Base-by-base conservation (phyloP, 225 moss, liverwort and hornwort genomes). In the Pleurozium schreberi region DNA sequence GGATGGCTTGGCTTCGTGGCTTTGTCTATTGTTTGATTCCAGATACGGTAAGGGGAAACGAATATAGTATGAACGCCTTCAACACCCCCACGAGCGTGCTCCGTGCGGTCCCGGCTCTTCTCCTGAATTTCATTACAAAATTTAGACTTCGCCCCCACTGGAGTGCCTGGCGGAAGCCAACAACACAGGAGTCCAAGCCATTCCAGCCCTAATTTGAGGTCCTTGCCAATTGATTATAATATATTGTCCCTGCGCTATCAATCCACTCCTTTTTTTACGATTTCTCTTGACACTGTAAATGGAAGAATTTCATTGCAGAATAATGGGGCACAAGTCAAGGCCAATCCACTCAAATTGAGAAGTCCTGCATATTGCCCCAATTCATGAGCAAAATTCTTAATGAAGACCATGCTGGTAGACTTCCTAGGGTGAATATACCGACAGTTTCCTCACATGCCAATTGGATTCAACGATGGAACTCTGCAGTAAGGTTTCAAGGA, bases 1-100 rank as follows among this genome's bases (percentile, higher is more conserved):
- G 61, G 61, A 23, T 12, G 28, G 26, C 10, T 55, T 22, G 53
- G 57, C 57, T 57, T n/a, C n/a, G n/a, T n/a, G 57, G 78, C 79
- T 57, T 79, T 18, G 79, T 28, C 80, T 40, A 11, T 18, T 34
- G 84, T 88, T 90, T 88, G 40, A 85, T 81, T 85, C 88, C 70
- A 12, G 18, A 75, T 88, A 26, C 62, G 75, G 76, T 22, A 83
- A 63, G 82, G 49, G 15, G 22, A 27, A 40, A 28, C 36, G 86
- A 83, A 86, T 90, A 75, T 88, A 73, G 62, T 34, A 88, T 88
- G 85, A 5, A 36, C 28, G 78, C 38, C 68, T 85, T 88, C 49
- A 78, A 79, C 79, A 71, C 83, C 73, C 85, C 88, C 87, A 88
- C 88, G 88, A 90, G 90, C 65, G 42, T 86, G 79, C 83, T 38